A percentile compares a stretch with the other conserved stretches of the same genome.
phyloP scores from a whole-genome alignment of 305 asterid species.

The Solanum chacoense region DNA sequence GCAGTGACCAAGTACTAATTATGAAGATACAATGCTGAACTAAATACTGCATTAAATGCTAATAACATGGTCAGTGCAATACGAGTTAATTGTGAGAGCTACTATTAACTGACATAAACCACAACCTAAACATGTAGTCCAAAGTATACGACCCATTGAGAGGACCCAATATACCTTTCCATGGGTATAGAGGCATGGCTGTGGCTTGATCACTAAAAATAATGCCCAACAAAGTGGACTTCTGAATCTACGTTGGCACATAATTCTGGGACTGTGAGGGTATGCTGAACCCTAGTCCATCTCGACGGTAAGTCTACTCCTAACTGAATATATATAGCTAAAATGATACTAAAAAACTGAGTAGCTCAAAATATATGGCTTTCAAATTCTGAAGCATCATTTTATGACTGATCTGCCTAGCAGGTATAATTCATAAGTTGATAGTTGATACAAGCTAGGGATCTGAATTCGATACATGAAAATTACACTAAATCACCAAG shows the following conservation, averaged over 20 bases:
- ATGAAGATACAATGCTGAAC: not conserved
- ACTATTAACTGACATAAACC: not conserved
- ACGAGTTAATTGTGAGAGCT: not conserved
- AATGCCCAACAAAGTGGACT: not conserved
- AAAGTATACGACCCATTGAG: not conserved
- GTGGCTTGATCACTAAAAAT: not conserved
- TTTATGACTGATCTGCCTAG: not conserved
- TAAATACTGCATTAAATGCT: too few relatives aligned
- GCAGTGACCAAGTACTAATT: not conserved
- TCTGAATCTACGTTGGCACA: not conserved
- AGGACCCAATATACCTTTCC: not conserved
- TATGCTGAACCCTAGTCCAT: not conserved
- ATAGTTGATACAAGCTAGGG: not conserved
- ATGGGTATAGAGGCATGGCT: not conserved
- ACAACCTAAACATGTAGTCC: not conserved
- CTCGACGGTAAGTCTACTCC: not conserved
- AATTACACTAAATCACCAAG: not conserved
- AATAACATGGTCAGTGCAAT: not conserved
- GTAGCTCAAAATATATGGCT: not conserved
- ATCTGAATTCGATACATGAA: not conserved
- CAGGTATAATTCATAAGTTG: not conserved
- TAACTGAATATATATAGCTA: not conserved
- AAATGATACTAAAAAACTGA: not conserved
- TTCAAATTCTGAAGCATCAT: not conserved
- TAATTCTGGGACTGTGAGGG: not conserved